phyloP scores from a whole-genome alignment of 352 stramenopile species.

The Blastocystis sp. region DNA sequence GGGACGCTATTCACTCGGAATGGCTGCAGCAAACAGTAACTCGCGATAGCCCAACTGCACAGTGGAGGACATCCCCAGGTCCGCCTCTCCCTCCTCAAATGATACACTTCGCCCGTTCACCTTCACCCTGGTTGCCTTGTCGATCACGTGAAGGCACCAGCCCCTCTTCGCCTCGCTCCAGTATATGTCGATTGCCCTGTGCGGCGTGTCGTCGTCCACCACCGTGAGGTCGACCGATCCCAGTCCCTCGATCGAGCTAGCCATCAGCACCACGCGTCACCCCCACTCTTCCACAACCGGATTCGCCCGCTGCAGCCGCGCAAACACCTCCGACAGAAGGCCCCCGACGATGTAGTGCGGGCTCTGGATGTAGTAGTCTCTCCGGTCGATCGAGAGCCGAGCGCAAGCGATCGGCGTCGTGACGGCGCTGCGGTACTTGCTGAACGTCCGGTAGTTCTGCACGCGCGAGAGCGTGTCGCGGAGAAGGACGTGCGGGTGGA shows the following conservation, averaged over 20 bases:
- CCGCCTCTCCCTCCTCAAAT: background rate
- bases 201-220: slow-evolving; percentile 23
- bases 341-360: slow-evolving; percentile 7
- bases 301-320: slow-evolving; percentile 22
- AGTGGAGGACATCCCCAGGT: background rate
- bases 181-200: background rate
- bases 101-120: background rate
- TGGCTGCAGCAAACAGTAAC: slow-evolving; percentile 3
- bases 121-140: background rate
- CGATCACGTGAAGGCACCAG: background rate
- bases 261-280: background rate
- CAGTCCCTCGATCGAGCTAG: slow-evolving; percentile 25
- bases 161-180: slow-evolving; percentile 1
- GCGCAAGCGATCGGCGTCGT: background rate
- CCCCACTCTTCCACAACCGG: slow-evolving; percentile 26
- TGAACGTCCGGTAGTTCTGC: slow-evolving; percentile 34
- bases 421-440: background rate
- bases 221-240: background rate
- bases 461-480: slow-evolving; percentile 36
- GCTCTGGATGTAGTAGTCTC: slow-evolving; percentile 14
- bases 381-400: background rate
- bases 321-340: background rate
- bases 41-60: background rate
- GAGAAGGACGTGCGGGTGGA: slow-evolving; percentile 25
- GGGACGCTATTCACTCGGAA: background rate